Base-by-base conservation (phyloP, 2,329 filamentous ascomycete species). In the Diaporthe citri region DNA sequence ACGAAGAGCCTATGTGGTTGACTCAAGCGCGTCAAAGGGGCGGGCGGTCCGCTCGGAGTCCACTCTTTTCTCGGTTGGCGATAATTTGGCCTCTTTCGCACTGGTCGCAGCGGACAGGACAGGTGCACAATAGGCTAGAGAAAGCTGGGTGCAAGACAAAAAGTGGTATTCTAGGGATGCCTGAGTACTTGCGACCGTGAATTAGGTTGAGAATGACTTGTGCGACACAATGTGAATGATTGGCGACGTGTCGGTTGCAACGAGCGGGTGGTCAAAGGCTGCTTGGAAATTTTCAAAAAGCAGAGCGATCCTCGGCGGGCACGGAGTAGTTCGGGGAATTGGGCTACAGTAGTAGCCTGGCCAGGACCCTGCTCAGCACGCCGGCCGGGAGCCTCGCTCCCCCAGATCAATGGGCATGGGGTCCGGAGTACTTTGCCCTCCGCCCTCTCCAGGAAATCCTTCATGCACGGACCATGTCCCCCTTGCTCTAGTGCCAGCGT, bases 11-110 rank as follows among this genome's bases (percentile, higher is more conserved):
- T 56, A 43, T 64, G 48, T 36, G 36, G 55, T 71, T 71, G 67
- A 59, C 52, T 71, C 67, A 48, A 48, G 36, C 25, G 55, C 22
- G 67, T 72, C 48, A 52, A 64, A 55, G 59, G 46, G 48, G 57
- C 28, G 25, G 25, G 57, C 7, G 48, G 48, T 43, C 71, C 28
- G 46, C 36, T 72, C 46, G 46, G 48, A 51, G 60, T 72, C 59
- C 60, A 60, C 57, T 64, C 59, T 55, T 64, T 64, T 41, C 39
- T 31, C 31, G 46, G 48, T 69, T 64, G 46, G 13, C 13, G 57
- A 72, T 64, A 72, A 64, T 52, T 64, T 64, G 71, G 57, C 71
- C 57, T 64, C 71, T 72, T 64, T 64, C 57, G 52, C 71, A 72
- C 57, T 31, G 71, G 57, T 25, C 41, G 31, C 10, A 6, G 52